Base-by-base conservation (phyloP, 495 filamentous ascomycete species). In the Penicillium canescens region DNA sequence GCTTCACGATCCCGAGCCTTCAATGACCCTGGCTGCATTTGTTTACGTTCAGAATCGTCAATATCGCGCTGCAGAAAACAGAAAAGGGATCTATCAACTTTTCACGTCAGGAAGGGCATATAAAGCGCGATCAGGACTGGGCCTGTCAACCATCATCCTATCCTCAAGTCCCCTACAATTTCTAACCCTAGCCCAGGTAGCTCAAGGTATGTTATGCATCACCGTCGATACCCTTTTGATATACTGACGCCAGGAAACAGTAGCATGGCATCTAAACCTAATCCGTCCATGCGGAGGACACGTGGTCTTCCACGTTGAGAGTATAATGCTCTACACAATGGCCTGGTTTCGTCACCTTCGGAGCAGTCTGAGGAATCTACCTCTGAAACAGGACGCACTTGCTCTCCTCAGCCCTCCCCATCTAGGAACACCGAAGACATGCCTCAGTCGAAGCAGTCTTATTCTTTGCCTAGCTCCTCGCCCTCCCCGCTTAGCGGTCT, bases 51-150 rank as follows among this genome's bases (percentile, higher is more conserved):
- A 50, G 41, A 41, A 39, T 39, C 36, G 28, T 50, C 20, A 40
- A 50, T 39, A 50, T 39, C 47, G 47, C 47, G 47, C 40, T 39
- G 47, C 47, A 40, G 47, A 39, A 28, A 50, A 39, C 16, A 40
- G 16, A 41, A 28, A 50, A 50, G 47, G 40, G 47, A 50, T 37
- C 47, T 50, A 41, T 50, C 47, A 50, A 50, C 21, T 50, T 50
- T 50, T 37, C 47, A 50, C 47, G 35, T 50, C 37, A 50, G 26
- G 37, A 50, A 50, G 47, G 23, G 47, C 35, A 50, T 50, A 50
- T 40, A 49, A 50, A 41, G 47, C 47, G 16, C 47, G 35, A 50
- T 24, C 47, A 33, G 40, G 36, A 50, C 12, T 50, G 47, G 24
- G 47, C 24, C 7, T 39, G 47, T 41, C 23, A 35, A 46, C 44